Evolutionary conservation across 495 filamentous ascomycete species (phyloP), one percentile per base, ranked within the genome.

Genomic region (Lineolata rhizophorae): DNA sequence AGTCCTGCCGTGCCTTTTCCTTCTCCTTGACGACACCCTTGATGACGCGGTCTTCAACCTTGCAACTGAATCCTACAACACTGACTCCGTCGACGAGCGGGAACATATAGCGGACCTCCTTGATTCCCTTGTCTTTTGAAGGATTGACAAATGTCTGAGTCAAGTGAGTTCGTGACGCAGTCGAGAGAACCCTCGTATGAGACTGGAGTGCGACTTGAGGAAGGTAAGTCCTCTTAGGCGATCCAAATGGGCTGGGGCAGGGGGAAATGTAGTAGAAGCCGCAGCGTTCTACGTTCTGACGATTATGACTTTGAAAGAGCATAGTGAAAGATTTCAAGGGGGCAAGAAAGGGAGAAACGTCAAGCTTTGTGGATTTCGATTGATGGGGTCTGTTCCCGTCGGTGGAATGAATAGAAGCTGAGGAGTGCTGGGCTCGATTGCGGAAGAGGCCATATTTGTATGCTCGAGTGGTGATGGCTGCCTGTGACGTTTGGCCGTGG

Each of bases 61-160:
- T 55, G 40, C 65, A 71, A 1, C 53, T 58, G 35, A 78, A 79
- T 17, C 52, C 55, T 9, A 70, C 67, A 3, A 79, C 65, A 13
- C 66, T 68, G 2, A 72, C 64, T 14, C 70, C 70, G 41, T 73
- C 66, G 42, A 70, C 75, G 2, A 78, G 55, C 0, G 75, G 75
- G 38, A 79, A 78, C 2, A 58, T 60, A 48, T 81, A 79, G 14
- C 49, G 48, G 32, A 67, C 57, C 40, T 69, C 52, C 18, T 57
- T 43, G 33, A 73, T 60, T 12, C 41, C 45, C 1, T 58, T 46
- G 1, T 38, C 30, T 6, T 35, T 20, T 0, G 54, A 60, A 0
- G 65, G 57, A 37, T 72, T 75, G 32, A 49, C 44, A 38, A 72
- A 77, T 3, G 56, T 66, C 43, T 79, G 72, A 0, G 56, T 70